These are phyloP conservation scores for Crithidia fasciculata DNA, from an alignment of 208 protist genomes.

Conservation along the genomic window DNA sequence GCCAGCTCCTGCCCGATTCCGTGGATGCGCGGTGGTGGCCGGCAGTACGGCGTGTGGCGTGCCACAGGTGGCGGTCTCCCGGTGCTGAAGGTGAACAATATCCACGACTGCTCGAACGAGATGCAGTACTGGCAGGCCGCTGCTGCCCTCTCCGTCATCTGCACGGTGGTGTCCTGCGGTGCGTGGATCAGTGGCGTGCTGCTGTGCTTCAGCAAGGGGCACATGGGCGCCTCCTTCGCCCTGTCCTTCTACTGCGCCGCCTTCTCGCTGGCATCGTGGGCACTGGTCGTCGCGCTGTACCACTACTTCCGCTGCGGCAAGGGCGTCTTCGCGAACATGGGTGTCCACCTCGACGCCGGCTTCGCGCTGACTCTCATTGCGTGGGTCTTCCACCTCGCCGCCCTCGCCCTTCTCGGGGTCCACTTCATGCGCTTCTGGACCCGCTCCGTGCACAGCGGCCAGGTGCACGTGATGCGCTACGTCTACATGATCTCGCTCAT, in stretches of 20 bases:
- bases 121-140: constrained; percentile 57
- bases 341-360: constrained; percentile 51
- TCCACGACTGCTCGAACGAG: constrained; percentile 54
- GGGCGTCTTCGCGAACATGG: constrained; percentile 34
- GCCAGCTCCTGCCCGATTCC: constrained; percentile 46
- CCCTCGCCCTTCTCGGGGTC: constrained; percentile 34
- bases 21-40: constrained; percentile 44
- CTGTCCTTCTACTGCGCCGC: constrained; percentile 48
- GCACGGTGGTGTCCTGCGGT: constrained; percentile 34
- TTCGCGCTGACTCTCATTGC: constrained; percentile 50
- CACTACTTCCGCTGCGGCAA: constrained; percentile 51
- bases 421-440: constrained; percentile 52
- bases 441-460: constrained; percentile 42
- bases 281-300: constrained; percentile 40
- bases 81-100: constrained; percentile 31
- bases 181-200: constrained; percentile 39
- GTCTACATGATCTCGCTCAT: constrained; percentile 39
- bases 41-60: constrained; percentile 48
- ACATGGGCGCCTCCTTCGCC: constrained; percentile 46
- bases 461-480: constrained; percentile 36
- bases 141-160: constrained; percentile 45
- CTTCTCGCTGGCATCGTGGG: constrained; percentile 51
- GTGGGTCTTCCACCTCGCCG: constrained; percentile 34
- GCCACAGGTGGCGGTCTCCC: constrained; percentile 43
- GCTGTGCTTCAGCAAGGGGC: constrained; percentile 38